A percentile compares a stretch with the other conserved stretches of the same genome.
Evolutionary conservation across 2,329 filamentous ascomycete genomes (phyloP).

Genomic region (Rosellinia necatrix): DNA sequence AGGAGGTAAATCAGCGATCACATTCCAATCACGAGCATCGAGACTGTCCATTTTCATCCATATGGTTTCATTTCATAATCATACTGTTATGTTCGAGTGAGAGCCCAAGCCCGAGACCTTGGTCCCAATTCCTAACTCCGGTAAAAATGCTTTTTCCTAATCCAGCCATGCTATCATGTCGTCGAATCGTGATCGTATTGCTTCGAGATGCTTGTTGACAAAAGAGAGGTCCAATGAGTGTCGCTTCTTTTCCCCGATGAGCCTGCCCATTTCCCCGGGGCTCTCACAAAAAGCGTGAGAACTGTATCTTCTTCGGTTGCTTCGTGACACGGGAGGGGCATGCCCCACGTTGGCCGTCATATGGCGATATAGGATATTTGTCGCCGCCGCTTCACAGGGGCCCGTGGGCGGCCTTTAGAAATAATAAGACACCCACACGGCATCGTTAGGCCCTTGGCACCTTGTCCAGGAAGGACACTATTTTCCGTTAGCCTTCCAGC

Average conservation of each 20-base stretch:
- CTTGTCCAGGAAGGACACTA: conserved; percentile 14
- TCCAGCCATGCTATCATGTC: conserved; percentile 17
- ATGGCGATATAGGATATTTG: conserved; percentile 27
- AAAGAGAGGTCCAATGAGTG: conserved; percentile 20
- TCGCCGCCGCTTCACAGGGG: conserved; percentile 16
- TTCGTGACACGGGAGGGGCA: too few species aligned
- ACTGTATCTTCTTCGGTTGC: conserved; percentile 8
- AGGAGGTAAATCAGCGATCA: too few species aligned
- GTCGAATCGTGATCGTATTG: conserved; percentile 16
- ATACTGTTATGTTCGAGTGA: conserved; percentile 1
- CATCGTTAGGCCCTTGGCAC: conserved; percentile 20
- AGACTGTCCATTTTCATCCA: background rate
- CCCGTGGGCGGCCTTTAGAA: conserved; percentile 15
- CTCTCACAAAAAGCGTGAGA: conserved; percentile 1
- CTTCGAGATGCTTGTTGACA: conserved; percentile 9
- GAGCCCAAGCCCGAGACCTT: background rate
- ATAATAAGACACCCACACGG: conserved; percentile 24
- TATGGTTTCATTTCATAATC: conserved; percentile 13
- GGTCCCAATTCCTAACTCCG: conserved; percentile 12
- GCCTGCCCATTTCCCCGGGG: background rate
- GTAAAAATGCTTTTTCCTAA: conserved; percentile 8
- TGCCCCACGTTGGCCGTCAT: conserved; percentile 3
- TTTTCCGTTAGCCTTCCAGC: background rate
- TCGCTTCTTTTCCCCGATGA: conserved; percentile 1
- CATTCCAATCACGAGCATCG: background rate